Evolutionary conservation across 495 filamentous ascomycete genomes (phyloP).

Genomic region (Jackrogersella multiformis): DNA sequence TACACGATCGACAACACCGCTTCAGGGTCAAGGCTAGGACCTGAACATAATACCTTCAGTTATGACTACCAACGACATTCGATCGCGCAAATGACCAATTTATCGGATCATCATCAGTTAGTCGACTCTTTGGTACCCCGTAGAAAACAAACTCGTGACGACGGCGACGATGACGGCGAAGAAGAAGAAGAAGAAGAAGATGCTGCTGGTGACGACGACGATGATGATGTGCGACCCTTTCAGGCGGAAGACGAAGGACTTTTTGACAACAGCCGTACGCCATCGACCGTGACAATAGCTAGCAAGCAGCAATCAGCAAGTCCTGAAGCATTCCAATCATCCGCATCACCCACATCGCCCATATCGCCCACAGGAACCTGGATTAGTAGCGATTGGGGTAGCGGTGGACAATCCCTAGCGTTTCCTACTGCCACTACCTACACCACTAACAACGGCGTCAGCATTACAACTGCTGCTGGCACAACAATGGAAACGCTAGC

Average conservation of each 20-base stretch:
- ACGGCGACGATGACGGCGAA: no score
- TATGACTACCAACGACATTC: slow-evolving; percentile 3
- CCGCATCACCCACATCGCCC: neutral
- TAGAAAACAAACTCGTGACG: neutral
- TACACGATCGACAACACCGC: slow-evolving; percentile 12
- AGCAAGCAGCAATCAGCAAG: neutral
- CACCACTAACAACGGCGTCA: neutral
- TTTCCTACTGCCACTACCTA: neutral
- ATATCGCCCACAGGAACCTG: no score
- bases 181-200: no score
- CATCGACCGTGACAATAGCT: neutral
- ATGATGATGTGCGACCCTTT: neutral
- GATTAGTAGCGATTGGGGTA: slow-evolving; percentile 6
- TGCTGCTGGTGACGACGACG: neutral
- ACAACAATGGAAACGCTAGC: neutral
- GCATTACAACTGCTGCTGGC: neutral
- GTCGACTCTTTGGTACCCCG: neutral
- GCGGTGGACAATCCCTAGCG: neutral
- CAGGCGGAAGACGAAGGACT: neutral
- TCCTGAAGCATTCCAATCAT: neutral
- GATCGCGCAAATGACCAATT: neutral
- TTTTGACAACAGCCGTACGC: neutral
- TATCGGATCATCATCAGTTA: neutral
- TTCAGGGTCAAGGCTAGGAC: neutral
- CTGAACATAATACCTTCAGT: neutral